Conservation (phyloP, 2,329 filamentous ascomycete species). For the Stagonosporopsis rhizophila region DNA sequence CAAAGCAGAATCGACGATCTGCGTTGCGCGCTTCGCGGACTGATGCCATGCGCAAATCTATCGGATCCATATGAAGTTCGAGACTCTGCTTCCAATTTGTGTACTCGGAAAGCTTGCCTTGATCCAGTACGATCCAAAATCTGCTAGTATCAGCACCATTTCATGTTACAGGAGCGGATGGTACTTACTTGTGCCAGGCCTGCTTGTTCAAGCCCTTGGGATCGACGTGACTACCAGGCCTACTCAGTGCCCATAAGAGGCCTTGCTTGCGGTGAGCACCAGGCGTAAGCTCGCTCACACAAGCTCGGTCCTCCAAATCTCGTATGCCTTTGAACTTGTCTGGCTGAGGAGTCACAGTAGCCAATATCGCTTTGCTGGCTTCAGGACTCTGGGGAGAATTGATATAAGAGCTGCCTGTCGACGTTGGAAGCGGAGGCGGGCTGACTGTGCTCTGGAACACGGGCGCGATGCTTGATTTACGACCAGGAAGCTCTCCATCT, state of each 20-base stretch:
- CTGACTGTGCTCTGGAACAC: constrained; percentile 46
- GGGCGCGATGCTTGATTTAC: constrained; percentile 44
- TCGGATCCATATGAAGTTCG: constrained; percentile 96
- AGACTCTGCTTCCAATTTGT: constrained; percentile 99
- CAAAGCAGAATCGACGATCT: constrained; percentile 95
- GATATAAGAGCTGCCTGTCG: constrained; percentile 34
- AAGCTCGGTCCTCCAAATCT: constrained; percentile 74
- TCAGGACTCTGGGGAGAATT: constrained; percentile 42
- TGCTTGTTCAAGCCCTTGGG: constrained; percentile 95
- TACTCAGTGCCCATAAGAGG: constrained; percentile 90
- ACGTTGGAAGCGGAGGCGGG: constrained; percentile 36
- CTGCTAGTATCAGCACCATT: constrained; percentile 56
- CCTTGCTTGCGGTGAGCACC: constrained; percentile 87
- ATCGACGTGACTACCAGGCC: constrained; percentile 92
- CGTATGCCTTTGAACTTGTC: constrained; percentile 87
- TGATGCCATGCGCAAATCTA: constrained; percentile 95
- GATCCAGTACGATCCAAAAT: constrained; percentile 98
- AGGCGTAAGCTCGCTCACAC: constrained; percentile 58
- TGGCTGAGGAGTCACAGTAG: constrained; percentile 46
- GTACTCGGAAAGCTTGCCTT: constrained; percentile 96
- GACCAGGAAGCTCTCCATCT: constrained; percentile 37
- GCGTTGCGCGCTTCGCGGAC: constrained; percentile 94
- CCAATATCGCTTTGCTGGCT: constrained; percentile 32
- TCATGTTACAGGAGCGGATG: neutral
- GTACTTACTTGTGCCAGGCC: constrained; percentile 93